Evolutionary conservation across 1,139 yeast species (phyloP), one percentile per base, ranked within the genome.

Genomic region (Geotrichum aggregatum): DNA sequence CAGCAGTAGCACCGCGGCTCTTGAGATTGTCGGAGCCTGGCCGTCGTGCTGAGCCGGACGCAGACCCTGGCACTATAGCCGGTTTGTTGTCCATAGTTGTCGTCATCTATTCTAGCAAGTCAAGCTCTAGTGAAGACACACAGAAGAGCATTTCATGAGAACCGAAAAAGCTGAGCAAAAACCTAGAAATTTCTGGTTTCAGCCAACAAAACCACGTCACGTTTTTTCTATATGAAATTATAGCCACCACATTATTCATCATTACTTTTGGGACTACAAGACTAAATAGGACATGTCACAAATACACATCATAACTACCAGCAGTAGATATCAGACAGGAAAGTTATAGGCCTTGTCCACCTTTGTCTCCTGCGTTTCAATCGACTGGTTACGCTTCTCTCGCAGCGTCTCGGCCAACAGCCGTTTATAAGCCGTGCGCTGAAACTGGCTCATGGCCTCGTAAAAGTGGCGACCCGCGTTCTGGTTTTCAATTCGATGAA

Each of bases 401-500:
- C 49, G 42, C 28, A 39, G 21, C 19, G 49, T n/a, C 38, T 49
- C 52, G 1, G 38, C 42, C 4, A 56, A 47, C 13, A 63, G 50
- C 38, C 68, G 61, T 30, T 59, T 57, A 50, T 61, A 65, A 11
- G 71, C 68, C 41, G 63, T 56, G 48, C 59, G 56, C 40, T 65
- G 69, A 50, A 67, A 65, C 44, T 56, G 62, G 49, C 60, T 63
- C 52, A 67, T 56, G 26, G 60, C 47, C 24, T 57, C 59, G 56
- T 61, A 62, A 47, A 63, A 65, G 43, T 59, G 59, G 53, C 59
- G 59, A 24, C 70, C 71, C 1, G 70, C 71, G 3, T 63, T 53
- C 47, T 69, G 71, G 39, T 56, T 52, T 50, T 66, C 65, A 42
- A 70, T 63, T 5, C 68, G 61, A 41, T 59, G 59, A 36, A 70